A percentile compares a stretch with the other conserved stretches of the same genome.
Conservation (phyloP, 805 yeast species). For the Wickerhamiella brachini region DNA sequence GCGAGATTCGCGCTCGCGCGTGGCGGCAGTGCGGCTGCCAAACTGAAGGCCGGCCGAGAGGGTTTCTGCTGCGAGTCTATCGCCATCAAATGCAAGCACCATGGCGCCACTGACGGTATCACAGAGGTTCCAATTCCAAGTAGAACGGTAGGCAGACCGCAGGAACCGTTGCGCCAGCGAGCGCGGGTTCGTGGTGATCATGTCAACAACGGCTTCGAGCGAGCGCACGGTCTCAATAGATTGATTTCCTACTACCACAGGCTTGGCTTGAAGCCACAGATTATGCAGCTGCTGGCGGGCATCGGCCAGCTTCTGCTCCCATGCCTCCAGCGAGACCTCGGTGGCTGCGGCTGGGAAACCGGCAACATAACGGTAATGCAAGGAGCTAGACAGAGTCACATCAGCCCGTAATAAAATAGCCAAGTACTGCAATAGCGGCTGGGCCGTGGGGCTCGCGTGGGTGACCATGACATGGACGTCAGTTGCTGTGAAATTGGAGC, state of each 20-base stretch:
- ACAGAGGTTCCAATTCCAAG: conserved; percentile 68
- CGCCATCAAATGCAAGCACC: conserved; percentile 31
- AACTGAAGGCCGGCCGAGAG: conserved; percentile 53
- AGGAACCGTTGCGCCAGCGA: background rate
- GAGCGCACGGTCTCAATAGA: background rate
- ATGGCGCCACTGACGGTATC: conserved; percentile 43
- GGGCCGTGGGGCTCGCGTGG: conserved; percentile 59
- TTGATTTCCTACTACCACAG: background rate
- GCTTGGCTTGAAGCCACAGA: conserved; percentile 2
- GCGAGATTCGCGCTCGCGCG: background rate
- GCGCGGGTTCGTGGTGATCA: background rate
- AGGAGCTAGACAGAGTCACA: conserved; percentile 56
- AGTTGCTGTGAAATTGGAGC: conserved; percentile 25
- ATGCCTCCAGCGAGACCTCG: conserved; percentile 31
- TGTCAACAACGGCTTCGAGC: background rate
- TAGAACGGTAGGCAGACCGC: conserved; percentile 35
- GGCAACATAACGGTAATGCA: conserved; percentile 58
- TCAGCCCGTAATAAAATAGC: conserved; percentile 56
- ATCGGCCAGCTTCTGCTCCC: conserved; percentile 2
- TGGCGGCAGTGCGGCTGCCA: conserved; percentile 28
- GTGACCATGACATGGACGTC: conserved; percentile 50
- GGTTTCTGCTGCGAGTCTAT: conserved; percentile 39
- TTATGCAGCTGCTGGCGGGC: conserved; percentile 1
- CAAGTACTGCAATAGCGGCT: conserved; percentile 54
- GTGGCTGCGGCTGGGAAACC: conserved; percentile 56